Conservation (phyloP, 768 basidiomycete species). For the Leccinum sublutescens region DNA sequence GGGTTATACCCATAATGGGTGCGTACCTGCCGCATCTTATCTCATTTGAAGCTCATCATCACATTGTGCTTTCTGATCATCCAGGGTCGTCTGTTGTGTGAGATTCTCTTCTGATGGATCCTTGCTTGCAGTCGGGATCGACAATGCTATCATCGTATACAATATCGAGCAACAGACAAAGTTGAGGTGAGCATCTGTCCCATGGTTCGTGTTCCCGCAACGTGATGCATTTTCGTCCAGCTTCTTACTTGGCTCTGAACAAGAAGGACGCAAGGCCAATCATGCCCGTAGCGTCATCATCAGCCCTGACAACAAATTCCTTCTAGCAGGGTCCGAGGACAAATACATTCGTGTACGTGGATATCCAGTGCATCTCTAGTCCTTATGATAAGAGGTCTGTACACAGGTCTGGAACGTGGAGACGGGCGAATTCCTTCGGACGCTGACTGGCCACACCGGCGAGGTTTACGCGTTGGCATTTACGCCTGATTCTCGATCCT, state of each 20-base stretch:
- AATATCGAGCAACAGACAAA: conserved; percentile 27
- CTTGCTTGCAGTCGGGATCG: conserved; percentile 32
- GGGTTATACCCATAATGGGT: conserved; percentile 83
- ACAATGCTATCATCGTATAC: conserved; percentile 33
- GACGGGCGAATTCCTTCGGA: conserved; percentile 28
- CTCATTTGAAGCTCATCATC: conserved; percentile 11
- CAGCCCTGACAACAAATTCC: conserved; percentile 31
- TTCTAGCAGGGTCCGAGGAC: conserved; percentile 37
- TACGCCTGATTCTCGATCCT: conserved; percentile 31
- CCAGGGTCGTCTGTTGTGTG: conserved; percentile 32
- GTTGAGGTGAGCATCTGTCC: conserved; percentile 21
- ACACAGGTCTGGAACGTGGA: conserved; percentile 28
- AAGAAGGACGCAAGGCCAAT: conserved; percentile 21
- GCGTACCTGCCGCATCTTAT: conserved; percentile 26
- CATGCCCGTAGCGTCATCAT: conserved; percentile 34
- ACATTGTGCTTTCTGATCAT: neutral
- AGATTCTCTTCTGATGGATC: conserved; percentile 33
- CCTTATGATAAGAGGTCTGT: conserved; percentile 4
- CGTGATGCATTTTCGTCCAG: conserved; percentile 8
- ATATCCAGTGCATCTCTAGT: neutral
- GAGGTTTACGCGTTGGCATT: conserved; percentile 38
- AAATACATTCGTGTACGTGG: conserved; percentile 31
- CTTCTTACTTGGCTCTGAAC: conserved; percentile 28
- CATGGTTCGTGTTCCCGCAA: neutral
- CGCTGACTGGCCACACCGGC: conserved; percentile 32